Evolutionary conservation across 2,329 filamentous ascomycete species (phyloP), one percentile per base, ranked within the genome.

Genomic region (Coniochaeta pulveracea): DNA sequence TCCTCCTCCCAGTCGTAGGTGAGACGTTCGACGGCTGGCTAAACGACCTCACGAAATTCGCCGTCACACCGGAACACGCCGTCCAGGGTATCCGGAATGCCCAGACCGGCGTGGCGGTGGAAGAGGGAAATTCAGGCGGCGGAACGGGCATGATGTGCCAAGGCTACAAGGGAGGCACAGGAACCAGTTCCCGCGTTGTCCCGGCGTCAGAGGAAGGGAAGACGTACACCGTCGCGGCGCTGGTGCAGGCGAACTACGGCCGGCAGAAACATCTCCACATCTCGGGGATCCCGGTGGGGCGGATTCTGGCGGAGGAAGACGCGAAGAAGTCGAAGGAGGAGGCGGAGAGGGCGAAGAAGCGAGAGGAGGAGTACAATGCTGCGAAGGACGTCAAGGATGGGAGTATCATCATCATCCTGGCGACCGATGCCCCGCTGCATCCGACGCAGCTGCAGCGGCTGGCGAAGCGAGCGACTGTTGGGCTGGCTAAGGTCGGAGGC

Each of bases 101-200:
- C 1, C 57, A 55, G 3, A 55, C 58, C 7, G 69, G 62, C 10
- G 14, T 33, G 2, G 52, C 57, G 1, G 73, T 81, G 1, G 52
- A 54, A 2, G 76, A 82, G 50, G 77, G 77, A 0, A 74, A 72
- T 42, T 66, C 65, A 2, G 77, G 77, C 3, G 77, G 77, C 12
- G 77, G 77, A n/a, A 76, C 75, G 0, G 76, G 75, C 10, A 80
- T 80, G 73, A 63, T 73, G 23, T 77, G 72, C 45, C 72, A 79
- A 44, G 66, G 65, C 40, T 78, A 73, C 57, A 80, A 80, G 48
- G 77, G 74, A 22, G 76, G 77, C 1, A 82, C 76, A 0, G 76
- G 76, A 1, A 75, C 66, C 1, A 68, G 67, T 43, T 75, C 66
- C 30, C 64, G 77, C 16, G 41, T 72, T 6, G 63, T 80, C n/a